phyloP scores from a whole-genome alignment of 2,329 filamentous ascomycete genomes.

The Scopulariopsis brevicaulis region DNA sequence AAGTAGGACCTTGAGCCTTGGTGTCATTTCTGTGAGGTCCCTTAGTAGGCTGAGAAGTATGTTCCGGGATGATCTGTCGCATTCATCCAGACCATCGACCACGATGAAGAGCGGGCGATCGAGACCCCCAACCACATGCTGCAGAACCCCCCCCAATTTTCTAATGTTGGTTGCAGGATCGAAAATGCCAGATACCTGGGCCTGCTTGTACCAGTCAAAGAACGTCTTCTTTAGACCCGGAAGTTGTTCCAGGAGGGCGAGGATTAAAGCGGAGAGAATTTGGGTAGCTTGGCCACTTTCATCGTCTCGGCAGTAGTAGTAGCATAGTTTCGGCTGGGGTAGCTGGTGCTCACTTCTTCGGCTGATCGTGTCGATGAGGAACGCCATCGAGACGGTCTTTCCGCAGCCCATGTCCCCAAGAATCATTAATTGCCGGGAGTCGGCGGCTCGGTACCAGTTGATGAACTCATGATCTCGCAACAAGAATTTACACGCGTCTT shows the following conservation, averaged over 20 bases:
- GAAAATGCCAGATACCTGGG: not conserved
- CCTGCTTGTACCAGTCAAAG: not conserved
- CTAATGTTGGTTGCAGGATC: not conserved
- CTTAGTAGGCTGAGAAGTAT: slow-evolving; percentile 8
- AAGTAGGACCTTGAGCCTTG: slow-evolving; percentile 9
- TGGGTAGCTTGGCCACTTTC: slow-evolving; percentile 8
- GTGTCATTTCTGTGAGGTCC: slow-evolving; percentile 2
- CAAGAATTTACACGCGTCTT: slow-evolving; percentile 9
- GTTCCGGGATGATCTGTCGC: slow-evolving; percentile 12
- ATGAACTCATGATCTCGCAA: slow-evolving; percentile 4
- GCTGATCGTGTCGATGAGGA: slow-evolving; percentile 8
- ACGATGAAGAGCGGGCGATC: slow-evolving; percentile 9
- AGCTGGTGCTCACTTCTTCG: slow-evolving; percentile 7
- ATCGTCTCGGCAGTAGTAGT: slow-evolving; percentile 15
- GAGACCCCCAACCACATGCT: slow-evolving; percentile 4
- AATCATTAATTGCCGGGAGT: slow-evolving; percentile 8
- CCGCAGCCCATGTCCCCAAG: slow-evolving; percentile 11
- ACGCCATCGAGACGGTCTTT: slow-evolving; percentile 11
- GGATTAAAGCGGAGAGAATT: not conserved
- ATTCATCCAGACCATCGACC: slow-evolving; percentile 17
- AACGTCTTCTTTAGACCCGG: not conserved
- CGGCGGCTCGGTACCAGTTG: slow-evolving; percentile 6
- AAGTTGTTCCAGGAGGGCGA: not conserved
- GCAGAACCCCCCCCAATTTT: slow-evolving; percentile 7
- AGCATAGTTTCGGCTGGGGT: slow-evolving; percentile 13